phyloP scores from a whole-genome alignment of 768 basidiomycete genomes.

The Dictyophora rubrovolvata region DNA sequence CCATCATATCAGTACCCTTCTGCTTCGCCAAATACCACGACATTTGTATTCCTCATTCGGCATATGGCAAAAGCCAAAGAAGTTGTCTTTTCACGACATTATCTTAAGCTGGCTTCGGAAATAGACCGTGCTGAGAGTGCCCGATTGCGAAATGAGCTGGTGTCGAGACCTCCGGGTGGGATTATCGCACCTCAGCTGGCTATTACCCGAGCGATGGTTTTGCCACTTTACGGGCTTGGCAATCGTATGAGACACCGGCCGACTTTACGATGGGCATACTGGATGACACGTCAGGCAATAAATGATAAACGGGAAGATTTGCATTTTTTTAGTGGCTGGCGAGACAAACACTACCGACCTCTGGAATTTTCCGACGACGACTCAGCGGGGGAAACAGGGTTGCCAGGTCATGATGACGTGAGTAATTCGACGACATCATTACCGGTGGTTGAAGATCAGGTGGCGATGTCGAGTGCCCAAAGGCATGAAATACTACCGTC shows the following conservation, averaged over 20 bases:
- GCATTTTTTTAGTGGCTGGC: background rate
- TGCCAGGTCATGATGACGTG: too few species aligned
- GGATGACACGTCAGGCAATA: background rate
- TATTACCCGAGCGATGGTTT: conserved; percentile 44
- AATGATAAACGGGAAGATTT: background rate
- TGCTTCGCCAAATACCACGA: conserved; percentile 49
- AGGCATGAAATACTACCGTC: background rate
- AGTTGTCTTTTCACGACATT: conserved; percentile 12
- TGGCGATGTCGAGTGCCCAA: too few species aligned
- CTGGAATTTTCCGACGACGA: background rate
- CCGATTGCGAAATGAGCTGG: conserved; percentile 21
- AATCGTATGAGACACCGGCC: conserved; percentile 50
- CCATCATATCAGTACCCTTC: conserved; percentile 24
- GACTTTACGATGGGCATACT: conserved; percentile 42
- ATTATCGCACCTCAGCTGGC: conserved; percentile 42
- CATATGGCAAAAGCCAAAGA: conserved; percentile 27
- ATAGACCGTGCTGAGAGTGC: conserved; percentile 42
- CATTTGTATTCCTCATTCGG: conserved; percentile 30
- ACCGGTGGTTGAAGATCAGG: too few species aligned
- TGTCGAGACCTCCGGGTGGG: conserved; percentile 20
- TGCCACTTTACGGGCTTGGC: conserved; percentile 47
- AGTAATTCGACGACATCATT: too few species aligned
- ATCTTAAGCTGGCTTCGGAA: conserved; percentile 52
- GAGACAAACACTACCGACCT: background rate
- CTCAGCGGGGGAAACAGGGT: background rate